Evolutionary conservation across 495 filamentous ascomycete species (phyloP).

Genomic region (Xylaria grammica): DNA sequence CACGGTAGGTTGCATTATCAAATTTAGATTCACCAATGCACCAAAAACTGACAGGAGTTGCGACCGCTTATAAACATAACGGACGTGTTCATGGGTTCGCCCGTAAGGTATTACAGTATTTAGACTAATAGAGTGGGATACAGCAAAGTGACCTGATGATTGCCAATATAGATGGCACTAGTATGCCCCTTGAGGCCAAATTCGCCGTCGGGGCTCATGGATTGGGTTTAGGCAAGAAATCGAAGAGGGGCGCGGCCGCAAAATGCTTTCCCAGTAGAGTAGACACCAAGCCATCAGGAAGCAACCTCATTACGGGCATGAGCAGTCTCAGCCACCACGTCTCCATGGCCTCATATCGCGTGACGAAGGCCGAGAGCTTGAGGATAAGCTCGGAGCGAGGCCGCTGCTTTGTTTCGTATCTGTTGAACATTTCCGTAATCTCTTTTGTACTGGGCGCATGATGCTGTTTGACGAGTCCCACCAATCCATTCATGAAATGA

Average conservation of each 20-base stretch:
- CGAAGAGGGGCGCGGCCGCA: not conserved
- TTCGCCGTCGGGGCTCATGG: too few species aligned
- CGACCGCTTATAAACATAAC: too few species aligned
- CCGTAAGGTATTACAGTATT: too few species aligned
- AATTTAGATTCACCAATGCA: too few species aligned
- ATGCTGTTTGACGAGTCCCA: slow-evolving; percentile 18
- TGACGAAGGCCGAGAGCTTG: slow-evolving; percentile 20
- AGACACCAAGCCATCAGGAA: slow-evolving; percentile 12
- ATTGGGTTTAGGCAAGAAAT: not conserved
- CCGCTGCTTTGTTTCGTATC: slow-evolving; percentile 32
- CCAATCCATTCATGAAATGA: slow-evolving; percentile 29
- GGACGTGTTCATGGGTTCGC: too few species aligned
- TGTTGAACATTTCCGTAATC: slow-evolving; percentile 19
- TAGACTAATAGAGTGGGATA: too few species aligned
- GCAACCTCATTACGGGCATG: slow-evolving; percentile 7
- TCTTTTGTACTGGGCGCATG: slow-evolving; percentile 23
- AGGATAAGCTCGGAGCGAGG: slow-evolving; percentile 24
- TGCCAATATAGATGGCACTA: too few species aligned
- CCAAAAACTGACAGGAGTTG: too few species aligned
- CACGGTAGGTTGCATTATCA: too few species aligned
- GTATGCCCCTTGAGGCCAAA: too few species aligned
- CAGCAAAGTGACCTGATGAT: too few species aligned
- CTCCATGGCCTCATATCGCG: slow-evolving; percentile 36
- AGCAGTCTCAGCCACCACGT: slow-evolving; percentile 24
- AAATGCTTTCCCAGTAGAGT: slow-evolving; percentile 1